Evolutionary conservation across 768 basidiomycete genomes (phyloP).

Genomic region (Tylopilus rubrobrunneus): DNA sequence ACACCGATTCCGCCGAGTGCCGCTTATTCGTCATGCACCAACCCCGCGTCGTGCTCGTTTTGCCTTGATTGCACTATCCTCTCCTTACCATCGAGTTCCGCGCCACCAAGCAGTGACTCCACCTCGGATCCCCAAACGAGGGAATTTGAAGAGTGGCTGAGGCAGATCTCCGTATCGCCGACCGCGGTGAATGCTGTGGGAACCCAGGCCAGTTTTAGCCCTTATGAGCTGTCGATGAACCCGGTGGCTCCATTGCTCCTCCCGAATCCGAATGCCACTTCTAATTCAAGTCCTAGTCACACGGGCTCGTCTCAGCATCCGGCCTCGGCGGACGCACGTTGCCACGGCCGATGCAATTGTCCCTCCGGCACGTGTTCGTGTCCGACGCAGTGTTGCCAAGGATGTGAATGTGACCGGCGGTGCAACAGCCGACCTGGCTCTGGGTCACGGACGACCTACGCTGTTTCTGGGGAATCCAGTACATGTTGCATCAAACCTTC

Average conservation of each 20-base stretch:
- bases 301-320: slow-evolving; percentile 15
- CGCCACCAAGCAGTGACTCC: slow-evolving; percentile 39
- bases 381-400: slow-evolving; percentile 28
- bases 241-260: slow-evolving; percentile 11
- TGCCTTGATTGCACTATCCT: slow-evolving; percentile 66
- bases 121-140: slow-evolving; percentile 41
- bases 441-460: slow-evolving; percentile 22
- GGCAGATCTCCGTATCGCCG: slow-evolving; percentile 38
- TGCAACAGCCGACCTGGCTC: slow-evolving; percentile 17
- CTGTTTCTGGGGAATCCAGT: slow-evolving; percentile 35
- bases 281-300: slow-evolving; percentile 5
- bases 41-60: slow-evolving; percentile 38
- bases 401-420: slow-evolving; percentile 27
- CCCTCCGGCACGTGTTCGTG: slow-evolving; percentile 31
- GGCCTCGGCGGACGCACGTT: slow-evolving; percentile 24
- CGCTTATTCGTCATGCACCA: slow-evolving; percentile 35
- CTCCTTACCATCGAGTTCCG: slow-evolving; percentile 41
- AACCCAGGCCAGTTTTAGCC: slow-evolving; percentile 24
- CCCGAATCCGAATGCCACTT: slow-evolving; percentile 8
- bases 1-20: slow-evolving; percentile 36
- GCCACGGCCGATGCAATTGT: slow-evolving; percentile 34
- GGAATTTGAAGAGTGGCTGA: slow-evolving; percentile 63
- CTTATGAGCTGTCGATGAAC: slow-evolving; percentile 27
- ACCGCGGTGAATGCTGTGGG: slow-evolving; percentile 15
- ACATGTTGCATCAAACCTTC: slow-evolving; percentile 14